Base-by-base conservation (phyloP, 1,284 basidiomycete genomes). In the Irpex sp. region DNA sequence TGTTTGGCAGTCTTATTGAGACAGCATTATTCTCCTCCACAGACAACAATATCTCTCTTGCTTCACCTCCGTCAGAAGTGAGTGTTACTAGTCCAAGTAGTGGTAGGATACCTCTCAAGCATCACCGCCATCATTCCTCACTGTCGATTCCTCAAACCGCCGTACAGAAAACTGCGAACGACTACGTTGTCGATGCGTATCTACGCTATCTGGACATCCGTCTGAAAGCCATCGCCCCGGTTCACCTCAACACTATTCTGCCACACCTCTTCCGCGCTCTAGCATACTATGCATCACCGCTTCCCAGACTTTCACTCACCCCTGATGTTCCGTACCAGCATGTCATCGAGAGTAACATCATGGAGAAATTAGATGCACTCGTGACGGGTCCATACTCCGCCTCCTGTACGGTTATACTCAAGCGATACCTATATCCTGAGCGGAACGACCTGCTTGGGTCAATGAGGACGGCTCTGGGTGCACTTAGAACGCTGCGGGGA, bases 241-340 rank as follows among this genome's bases (percentile, higher is more conserved):
- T 74, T 15, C 80, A 82, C 67, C 80, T 92, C 52, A 72, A 77
- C 6, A 69, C 75, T 52, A 84, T 91, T 59, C 76, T 92, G n/a
- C 86, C 88, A 0, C 76, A 88, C 31, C 81, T 92, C n/a, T 89
- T 91, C 68, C 86, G 87, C 21, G 82, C 82, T 19, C 79, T 90
- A 15, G 84, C 87, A 0, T 85, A 83, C 68, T 87, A 83, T 70
- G 77, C 84, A 7, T 81, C 85, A 4, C 84, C 87, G 0, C 80
- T 92, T 31, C 87, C 90, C 40, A 82, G 86, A 6, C 74, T 92
- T 5, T 84, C 87, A 8, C 76, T 89, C 31, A 71, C 69, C 72
- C 75, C 63, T 70, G 77, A 56, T 73, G 72, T 52, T 77, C 77
- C 64, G 72, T 74, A 67, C 71, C 78, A 70, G 54, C 68, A 72